Base-by-base conservation (phyloP, 768 basidiomycete genomes). In the Dentipellis fragilis region DNA sequence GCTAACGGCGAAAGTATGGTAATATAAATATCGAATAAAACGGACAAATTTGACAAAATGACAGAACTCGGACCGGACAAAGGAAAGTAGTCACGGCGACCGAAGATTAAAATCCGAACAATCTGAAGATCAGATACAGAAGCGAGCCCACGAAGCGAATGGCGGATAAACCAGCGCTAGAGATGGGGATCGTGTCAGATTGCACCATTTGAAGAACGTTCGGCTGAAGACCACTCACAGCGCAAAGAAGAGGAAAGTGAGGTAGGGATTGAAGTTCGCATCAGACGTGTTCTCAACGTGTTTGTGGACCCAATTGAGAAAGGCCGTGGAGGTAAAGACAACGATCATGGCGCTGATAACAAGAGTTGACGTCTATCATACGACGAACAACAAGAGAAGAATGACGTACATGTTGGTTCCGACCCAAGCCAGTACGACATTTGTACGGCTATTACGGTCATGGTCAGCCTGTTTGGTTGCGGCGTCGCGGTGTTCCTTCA, bases 381-480 rank as follows among this genome's bases (percentile, higher is more conserved):
- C 57, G 29, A 55, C 29, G 52, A 17, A 53, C 50, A 29, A 29
- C 19, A 53, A 40, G 47, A 48, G 34, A 50, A 49, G 63, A 65
- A 42, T 55, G 19, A 75, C 75, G 68, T 63, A 80, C 89, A 93
- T 88, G 72, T 95, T 95, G 2, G 84, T 81, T 17, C 87, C 91
- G 51, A 89, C 79, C 85, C 87, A 89, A 6, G 84, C 77, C 23
- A 91, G 76, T 49, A 91, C 89, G 55, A 89, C 88, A 64, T 92
- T 92, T 14, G 88, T 91, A 59, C 87, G 74, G 66, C 84, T 87
- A 70, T 84, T 90, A 62, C 88, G 80, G 69, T 89, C 89, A 59
- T 83, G 86, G 69, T 95, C 93, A 19, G 85, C 80, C 65, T 93
- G 87, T 74, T 93, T 94, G 40, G 91, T 93, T 37, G 85, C 85